phyloP scores from a whole-genome alignment of 345 rosid species.

The Lepidium africanum region DNA sequence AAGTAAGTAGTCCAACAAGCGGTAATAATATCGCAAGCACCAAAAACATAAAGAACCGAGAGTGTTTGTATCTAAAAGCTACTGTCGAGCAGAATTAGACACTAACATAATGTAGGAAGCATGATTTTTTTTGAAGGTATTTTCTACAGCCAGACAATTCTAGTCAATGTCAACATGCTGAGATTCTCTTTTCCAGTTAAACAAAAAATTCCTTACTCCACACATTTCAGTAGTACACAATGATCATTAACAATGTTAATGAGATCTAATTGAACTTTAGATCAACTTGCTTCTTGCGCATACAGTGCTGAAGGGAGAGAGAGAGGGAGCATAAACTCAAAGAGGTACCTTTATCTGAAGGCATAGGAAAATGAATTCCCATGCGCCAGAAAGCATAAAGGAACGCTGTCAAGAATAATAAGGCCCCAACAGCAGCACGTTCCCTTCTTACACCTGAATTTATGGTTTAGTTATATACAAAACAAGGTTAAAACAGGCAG shows the following conservation, averaged over 20 bases:
- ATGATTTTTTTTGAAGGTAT: constrained; percentile 2
- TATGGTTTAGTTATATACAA: not conserved
- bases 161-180: constrained; percentile 4
- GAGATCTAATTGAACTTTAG: not conserved
- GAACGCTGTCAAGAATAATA: constrained; percentile 76
- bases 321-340: constrained; percentile 2
- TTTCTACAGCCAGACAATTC: not conserved
- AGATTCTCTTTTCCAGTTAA: not conserved
- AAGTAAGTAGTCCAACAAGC: not conserved
- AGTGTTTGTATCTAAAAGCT: constrained; percentile 5
- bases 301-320: not conserved
- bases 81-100: not conserved
- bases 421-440: constrained; percentile 87
- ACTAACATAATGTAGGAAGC: not conserved
- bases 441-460: constrained; percentile 79
- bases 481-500: not conserved
- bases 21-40: constrained; percentile 2
- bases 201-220: not conserved
- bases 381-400: constrained; percentile 98
- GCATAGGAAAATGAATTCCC: constrained; percentile 99
- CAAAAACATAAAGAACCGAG: not conserved
- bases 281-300: not conserved
- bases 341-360: constrained; percentile 74
- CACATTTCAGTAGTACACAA: not conserved
- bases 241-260: not conserved